Conservation (phyloP, 495 filamentous ascomycete species). For the Aspergillus diversus region DNA sequence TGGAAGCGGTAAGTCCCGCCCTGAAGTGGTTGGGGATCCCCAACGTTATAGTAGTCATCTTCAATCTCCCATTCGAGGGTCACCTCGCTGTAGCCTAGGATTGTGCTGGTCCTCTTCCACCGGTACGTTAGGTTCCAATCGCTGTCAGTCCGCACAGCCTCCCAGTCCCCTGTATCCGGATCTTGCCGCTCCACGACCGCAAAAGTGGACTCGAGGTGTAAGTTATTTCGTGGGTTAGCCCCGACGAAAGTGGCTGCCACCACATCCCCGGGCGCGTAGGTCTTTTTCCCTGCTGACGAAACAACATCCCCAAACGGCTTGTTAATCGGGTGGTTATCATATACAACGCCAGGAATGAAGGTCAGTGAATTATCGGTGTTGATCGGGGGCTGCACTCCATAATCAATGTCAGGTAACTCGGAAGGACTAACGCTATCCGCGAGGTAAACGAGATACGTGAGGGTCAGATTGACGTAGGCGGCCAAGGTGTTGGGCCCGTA, state of each 20-base stretch:
- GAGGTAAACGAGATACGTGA: conserved; percentile 73
- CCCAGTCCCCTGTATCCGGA: conserved; percentile 59
- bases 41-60: conserved; percentile 50
- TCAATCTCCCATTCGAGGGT: conserved; percentile 79
- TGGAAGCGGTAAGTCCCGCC: conserved; percentile 75
- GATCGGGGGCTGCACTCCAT: conserved; percentile 61
- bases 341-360: conserved; percentile 81
- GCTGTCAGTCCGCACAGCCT: conserved; percentile 66
- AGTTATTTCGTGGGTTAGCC: conserved; percentile 88
- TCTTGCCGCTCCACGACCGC: conserved; percentile 73
- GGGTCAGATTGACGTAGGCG: conserved; percentile 86
- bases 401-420: conserved; percentile 46
- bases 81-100: conserved; percentile 80
- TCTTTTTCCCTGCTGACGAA: conserved; percentile 51
- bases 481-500: conserved; percentile 92
- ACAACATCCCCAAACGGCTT: conserved; percentile 77
- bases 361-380: conserved; percentile 78
- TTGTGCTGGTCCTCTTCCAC: conserved; percentile 74
- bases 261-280: conserved; percentile 59
- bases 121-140: conserved; percentile 82
- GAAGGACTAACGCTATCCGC: conserved; percentile 12
- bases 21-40: conserved; percentile 41
- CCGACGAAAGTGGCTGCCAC: conserved; percentile 77
- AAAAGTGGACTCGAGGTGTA: conserved; percentile 77
- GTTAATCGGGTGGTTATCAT: conserved; percentile 70